Evolutionary conservation across 2,329 filamentous ascomycete genomes (phyloP).

Genomic region (Leptographium wingfieldii): DNA sequence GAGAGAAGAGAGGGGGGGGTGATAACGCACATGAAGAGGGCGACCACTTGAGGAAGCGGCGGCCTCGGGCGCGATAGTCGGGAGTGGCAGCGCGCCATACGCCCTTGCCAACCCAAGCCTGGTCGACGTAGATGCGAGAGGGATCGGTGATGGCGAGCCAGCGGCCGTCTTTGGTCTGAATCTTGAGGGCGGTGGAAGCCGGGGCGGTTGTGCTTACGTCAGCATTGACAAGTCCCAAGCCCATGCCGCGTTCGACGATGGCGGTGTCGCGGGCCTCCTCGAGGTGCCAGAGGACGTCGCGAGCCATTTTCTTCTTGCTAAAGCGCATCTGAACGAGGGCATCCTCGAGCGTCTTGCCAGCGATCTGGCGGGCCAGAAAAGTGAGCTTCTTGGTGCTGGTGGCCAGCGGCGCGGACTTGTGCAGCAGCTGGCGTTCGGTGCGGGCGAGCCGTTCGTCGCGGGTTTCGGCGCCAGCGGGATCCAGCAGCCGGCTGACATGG

Average conservation of each 20-base stretch:
- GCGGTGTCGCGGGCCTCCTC: conserved; percentile 73
- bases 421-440: conserved; percentile 39
- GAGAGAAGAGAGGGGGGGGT: conserved; percentile 1
- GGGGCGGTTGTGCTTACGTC: neutral
- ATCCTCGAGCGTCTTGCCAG: conserved; percentile 86
- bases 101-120: conserved; percentile 76
- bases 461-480: conserved; percentile 39
- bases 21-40: conserved; percentile 50
- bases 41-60: conserved; percentile 42
- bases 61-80: conserved; percentile 66
- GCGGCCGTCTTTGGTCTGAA: conserved; percentile 64
- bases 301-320: conserved; percentile 83
- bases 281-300: conserved; percentile 67
- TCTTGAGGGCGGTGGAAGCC: conserved; percentile 27
- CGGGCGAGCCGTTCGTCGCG: conserved; percentile 55
- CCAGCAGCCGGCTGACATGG: conserved; percentile 54
- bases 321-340: conserved; percentile 92
- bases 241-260: conserved; percentile 74
- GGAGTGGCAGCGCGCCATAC: conserved; percentile 44
- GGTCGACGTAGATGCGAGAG: conserved; percentile 76
- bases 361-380: conserved; percentile 74
- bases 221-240: conserved; percentile 36
- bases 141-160: conserved; percentile 59
- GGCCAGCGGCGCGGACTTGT: conserved; percentile 60
- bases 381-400: conserved; percentile 89